Conservation (phyloP, 352 stramenopile genomes). For the Phytophthora cajani region DNA sequence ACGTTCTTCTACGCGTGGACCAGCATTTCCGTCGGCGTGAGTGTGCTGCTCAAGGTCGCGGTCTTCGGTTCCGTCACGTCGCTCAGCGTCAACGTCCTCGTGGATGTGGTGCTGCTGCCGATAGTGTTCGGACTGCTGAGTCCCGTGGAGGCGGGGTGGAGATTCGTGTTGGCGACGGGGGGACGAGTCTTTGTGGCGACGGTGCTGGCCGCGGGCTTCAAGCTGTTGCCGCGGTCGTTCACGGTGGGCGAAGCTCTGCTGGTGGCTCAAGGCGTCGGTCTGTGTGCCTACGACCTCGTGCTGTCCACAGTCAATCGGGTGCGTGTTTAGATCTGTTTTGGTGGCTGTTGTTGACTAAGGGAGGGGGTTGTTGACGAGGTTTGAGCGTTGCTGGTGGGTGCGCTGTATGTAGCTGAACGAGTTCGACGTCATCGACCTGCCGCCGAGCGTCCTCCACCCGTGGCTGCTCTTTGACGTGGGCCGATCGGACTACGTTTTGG, state of each 20-base stretch:
- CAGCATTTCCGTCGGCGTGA: slow-evolving; percentile 45
- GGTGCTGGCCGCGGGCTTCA: slow-evolving; percentile 43
- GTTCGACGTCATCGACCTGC: slow-evolving; percentile 22
- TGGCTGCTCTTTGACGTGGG: slow-evolving; percentile 36
- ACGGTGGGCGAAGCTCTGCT: slow-evolving; percentile 71
- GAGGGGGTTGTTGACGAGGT: background rate
- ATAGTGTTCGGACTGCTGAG: slow-evolving; percentile 12
- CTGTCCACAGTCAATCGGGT: slow-evolving; percentile 51
- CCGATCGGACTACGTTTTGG: slow-evolving; percentile 49
- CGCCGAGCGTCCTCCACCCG: background rate
- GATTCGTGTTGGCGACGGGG: slow-evolving; percentile 38
- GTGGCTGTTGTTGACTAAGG: background rate
- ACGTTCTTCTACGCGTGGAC: slow-evolving; percentile 61
- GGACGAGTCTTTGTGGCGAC: slow-evolving; percentile 36
- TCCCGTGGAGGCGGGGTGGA: slow-evolving; percentile 34
- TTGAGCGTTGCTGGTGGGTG: background rate
- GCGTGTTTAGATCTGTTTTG: background rate
- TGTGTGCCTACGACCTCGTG: slow-evolving; percentile 51
- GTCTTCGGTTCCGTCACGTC: slow-evolving; percentile 38
- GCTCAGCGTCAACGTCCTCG: slow-evolving; percentile 32
- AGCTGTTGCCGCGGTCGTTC: slow-evolving; percentile 57
- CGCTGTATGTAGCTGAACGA: slow-evolving; percentile 27
- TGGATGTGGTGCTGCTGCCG: slow-evolving; percentile 46
- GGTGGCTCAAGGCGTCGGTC: slow-evolving; percentile 56
- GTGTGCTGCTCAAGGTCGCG: slow-evolving; percentile 44